phyloP scores from a whole-genome alignment of 176 grass and related monocot species.

The Alopecurus myosuroides region DNA sequence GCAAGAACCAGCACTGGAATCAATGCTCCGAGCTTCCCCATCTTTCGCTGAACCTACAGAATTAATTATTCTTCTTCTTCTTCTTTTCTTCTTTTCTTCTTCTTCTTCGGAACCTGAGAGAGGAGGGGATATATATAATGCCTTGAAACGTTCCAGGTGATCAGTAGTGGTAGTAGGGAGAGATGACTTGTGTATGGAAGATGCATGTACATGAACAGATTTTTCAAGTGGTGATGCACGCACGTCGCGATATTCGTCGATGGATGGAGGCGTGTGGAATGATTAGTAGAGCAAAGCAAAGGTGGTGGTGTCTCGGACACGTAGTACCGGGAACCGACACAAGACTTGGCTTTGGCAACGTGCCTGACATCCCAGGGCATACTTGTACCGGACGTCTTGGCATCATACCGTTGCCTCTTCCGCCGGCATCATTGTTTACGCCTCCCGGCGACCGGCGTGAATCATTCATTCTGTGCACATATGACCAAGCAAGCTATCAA shows the following conservation, averaged over 20 bases:
- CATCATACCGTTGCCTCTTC: slow-evolving; percentile 7
- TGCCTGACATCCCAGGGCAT: slow-evolving; percentile 44
- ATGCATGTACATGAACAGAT: background rate
- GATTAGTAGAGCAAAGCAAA: background rate
- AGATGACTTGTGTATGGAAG: background rate
- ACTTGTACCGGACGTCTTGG: slow-evolving; percentile 32
- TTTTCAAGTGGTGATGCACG: background rate
- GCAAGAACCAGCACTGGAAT: background rate
- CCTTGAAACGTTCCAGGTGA: background rate
- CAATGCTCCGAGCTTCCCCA: background rate
- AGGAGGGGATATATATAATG: slow-evolving; percentile 17
- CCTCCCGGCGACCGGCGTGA: slow-evolving; percentile 4
- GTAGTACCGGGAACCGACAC: slow-evolving; percentile 12
- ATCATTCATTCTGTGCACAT: slow-evolving; percentile 28
- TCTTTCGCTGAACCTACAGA: background rate
- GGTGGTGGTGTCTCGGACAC: slow-evolving; percentile 2
- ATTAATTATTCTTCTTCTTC: background rate
- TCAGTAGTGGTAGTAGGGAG: background rate
- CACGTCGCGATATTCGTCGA: background rate
- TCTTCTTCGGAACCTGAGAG: background rate
- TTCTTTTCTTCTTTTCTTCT: background rate
- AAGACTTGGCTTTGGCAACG: slow-evolving; percentile 34
- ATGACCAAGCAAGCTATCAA: no score
- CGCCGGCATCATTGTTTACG: background rate
- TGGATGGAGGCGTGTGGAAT: slow-evolving; percentile 22